phyloP scores from a whole-genome alignment of 2,329 filamentous ascomycete genomes.

The Byssothecium circinans region DNA sequence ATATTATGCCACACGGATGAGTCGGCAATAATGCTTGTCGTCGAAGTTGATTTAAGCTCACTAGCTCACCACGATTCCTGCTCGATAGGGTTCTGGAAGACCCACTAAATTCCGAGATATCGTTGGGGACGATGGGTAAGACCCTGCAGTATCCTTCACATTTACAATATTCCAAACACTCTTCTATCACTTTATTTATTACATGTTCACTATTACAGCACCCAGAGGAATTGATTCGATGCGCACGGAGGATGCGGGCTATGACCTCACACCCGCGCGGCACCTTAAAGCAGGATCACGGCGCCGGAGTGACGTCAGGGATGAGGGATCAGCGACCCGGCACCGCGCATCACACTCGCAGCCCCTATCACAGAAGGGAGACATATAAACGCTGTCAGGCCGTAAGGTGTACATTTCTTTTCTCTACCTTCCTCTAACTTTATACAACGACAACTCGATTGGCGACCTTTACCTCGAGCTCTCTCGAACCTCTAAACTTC shows the following conservation, averaged over 20 bases:
- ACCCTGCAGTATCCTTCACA: background rate
- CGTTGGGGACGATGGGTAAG: background rate
- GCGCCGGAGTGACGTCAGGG: conserved; percentile 6
- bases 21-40: conserved; percentile 9
- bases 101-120: too few relatives aligned
- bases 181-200: too few relatives aligned
- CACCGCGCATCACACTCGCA: too few relatives aligned
- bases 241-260: background rate
- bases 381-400: too few relatives aligned
- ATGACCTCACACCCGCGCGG: conserved; percentile 21
- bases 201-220: background rate
- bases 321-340: too few relatives aligned
- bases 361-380: too few relatives aligned
- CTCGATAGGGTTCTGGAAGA: too few relatives aligned
- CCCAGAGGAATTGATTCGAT: background rate
- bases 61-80: conserved; percentile 14
- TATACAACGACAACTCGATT: too few relatives aligned
- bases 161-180: background rate
- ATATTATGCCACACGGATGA: conserved; percentile 7
- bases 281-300: too few relatives aligned
- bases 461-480: too few relatives aligned
- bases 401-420: too few relatives aligned
- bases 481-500: background rate
- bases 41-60: conserved; percentile 21
- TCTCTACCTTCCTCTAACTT: too few relatives aligned